phyloP scores from a whole-genome alignment of 768 basidiomycete genomes.

The Mycena vitilis region DNA sequence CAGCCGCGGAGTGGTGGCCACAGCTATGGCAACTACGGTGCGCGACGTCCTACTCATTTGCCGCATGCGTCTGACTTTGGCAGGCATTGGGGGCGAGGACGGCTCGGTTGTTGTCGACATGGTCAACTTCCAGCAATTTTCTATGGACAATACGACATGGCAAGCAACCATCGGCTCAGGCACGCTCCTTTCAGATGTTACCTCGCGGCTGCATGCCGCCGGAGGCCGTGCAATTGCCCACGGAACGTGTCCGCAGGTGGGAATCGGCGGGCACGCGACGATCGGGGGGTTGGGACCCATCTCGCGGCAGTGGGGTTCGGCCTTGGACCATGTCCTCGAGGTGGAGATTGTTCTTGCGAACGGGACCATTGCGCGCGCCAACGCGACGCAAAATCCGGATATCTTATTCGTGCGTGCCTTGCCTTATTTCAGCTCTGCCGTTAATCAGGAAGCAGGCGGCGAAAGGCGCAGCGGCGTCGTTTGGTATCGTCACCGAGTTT shows the following conservation, averaged over 20 bases:
- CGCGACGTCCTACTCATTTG: neutral
- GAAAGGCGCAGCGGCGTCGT: slow-evolving; percentile 45
- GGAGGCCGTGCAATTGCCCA: slow-evolving; percentile 43
- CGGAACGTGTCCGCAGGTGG: slow-evolving; percentile 47
- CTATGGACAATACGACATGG: slow-evolving; percentile 40
- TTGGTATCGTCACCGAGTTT: slow-evolving; percentile 45
- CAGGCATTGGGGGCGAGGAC: slow-evolving; percentile 42
- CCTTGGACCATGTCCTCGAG: slow-evolving; percentile 43
- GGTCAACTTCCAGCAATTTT: slow-evolving; percentile 38
- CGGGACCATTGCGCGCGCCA: slow-evolving; percentile 37
- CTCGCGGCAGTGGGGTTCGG: slow-evolving; percentile 40
- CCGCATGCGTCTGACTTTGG: neutral
- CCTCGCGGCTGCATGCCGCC: slow-evolving; percentile 32
- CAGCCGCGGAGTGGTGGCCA: slow-evolving; percentile 34
- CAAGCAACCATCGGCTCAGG: slow-evolving; percentile 40
- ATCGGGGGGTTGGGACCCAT: slow-evolving; percentile 39
- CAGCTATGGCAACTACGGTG: slow-evolving; percentile 34
- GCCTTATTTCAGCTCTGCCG: neutral
- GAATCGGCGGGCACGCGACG: slow-evolving; percentile 41
- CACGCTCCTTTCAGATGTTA: slow-evolving; percentile 41
- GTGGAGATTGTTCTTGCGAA: slow-evolving; percentile 41
- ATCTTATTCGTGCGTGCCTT: slow-evolving; percentile 34
- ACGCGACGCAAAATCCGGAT: slow-evolving; percentile 39
- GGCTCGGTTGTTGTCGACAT: slow-evolving; percentile 46
- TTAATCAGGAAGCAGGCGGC: slow-evolving; percentile 35